Base-by-base conservation (phyloP, 345 rosid species). In the Euclidium syriacum region DNA sequence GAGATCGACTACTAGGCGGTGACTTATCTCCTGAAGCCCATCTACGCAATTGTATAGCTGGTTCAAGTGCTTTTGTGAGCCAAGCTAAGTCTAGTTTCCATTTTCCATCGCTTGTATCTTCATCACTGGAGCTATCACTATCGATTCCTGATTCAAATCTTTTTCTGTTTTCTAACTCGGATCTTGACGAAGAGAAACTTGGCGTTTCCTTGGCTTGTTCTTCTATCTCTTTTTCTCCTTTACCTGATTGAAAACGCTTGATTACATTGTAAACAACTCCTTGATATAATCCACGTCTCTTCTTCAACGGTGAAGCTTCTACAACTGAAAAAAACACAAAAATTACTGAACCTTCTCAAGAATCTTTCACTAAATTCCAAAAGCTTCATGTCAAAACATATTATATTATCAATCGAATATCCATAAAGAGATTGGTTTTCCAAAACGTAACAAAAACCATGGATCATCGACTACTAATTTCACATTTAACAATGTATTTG, bases 11-110 rank as follows among this genome's bases (percentile, higher is more conserved):
- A 55, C 76, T 68, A 17, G 86, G 82, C 2, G 76, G 78, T 20
- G 75, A 34, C 65, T 78, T 81, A 52, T 75, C 75, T 71, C 69
- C 88, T 90, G 80, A 67, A 72, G 95, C 89, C 88, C 85, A 79
- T 79, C 80, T 73, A 72, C 84, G 90, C 26, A 88, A 58, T 55
- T 87, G 92, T 41, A 85, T 40, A 65, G 96, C 94, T 26, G 95
- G 96, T 54, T 89, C 96, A 46, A 89, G 76, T 32, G 90, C 85
- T 67, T 70, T 88, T 0, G 85, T 67, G 54, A 92, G 86, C 94
- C 98, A 92, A 44, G 84, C 87, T 25, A 83, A 65, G 75, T 88
- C 95, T 20, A 86, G 41, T 8, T 51, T 90, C 95, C 94, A 83
- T 52, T 81, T 87, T 24, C 76, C 70, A 65, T 79, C 86, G 18